Base-by-base conservation (phyloP, 768 basidiomycete genomes). In the Lactarius evosmus region DNA sequence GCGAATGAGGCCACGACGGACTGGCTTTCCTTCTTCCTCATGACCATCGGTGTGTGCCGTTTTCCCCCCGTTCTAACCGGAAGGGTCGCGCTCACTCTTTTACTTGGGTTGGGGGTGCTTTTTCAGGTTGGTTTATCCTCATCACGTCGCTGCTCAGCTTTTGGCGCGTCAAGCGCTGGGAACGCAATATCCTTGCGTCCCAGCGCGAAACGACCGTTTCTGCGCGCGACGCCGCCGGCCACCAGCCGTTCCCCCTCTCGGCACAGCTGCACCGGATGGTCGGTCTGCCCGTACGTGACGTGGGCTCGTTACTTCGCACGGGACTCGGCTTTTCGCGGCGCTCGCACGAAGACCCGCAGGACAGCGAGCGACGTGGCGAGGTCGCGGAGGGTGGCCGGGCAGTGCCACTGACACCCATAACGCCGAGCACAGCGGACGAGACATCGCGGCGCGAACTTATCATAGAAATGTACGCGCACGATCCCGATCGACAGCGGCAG, bases 21-120 rank as follows among this genome's bases (percentile, higher is more conserved):
- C 72, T 98, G 93, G 93, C 77, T 98, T 56, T 92, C 93, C 17
- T 98, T 98, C 78, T 85, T 95, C 77, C 76, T 98, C 68, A 97
- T 98, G 92, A 93, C 89, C 38, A 78, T 93, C 54, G 87, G 87
- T 86, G 66, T 46, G 85, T 77, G 3, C 2, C 32, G 7, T 30
- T 34, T 55, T 53, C 19, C 2, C 7, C 9, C 34, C 9, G 51
- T 38, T 51, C 16, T 11, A n/a, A 44, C n/a, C n/a, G n/a, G n/a
- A n/a, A 6, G 3, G 22, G 30, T 11, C 12, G 7, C n/a, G 2
- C n/a, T 16, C 51, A 11, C 11, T 40, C 4, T 29, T 25, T 51
- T 17, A 27, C 57, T 30, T 44, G n/a, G n/a, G 22, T n/a, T 0
- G n/a, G n/a, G n/a, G n/a, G n/a, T n/a, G n/a, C n/a, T 7, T 36